Evolutionary conservation across 305 asterid genomes (phyloP), one percentile per base, ranked within the genome.

Genomic region (Andrographis paniculata): DNA sequence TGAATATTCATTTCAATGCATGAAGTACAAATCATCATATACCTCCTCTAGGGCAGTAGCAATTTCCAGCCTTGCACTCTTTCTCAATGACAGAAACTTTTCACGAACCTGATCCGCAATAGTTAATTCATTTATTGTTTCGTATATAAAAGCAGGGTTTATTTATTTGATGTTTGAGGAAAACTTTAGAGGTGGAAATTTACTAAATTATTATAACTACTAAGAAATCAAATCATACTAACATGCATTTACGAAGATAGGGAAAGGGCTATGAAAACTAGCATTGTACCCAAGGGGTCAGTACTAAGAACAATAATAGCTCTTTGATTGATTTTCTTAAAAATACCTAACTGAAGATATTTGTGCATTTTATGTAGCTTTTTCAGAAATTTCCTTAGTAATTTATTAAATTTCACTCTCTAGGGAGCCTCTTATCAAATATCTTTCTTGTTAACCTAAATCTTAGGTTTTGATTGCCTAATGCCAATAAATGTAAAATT

Each of bases 21-120:
- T 42, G 44, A 48, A 64, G 65, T 62, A 55, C 41, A 42, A 40
- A 48, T 42, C 51, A 51, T 64, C 17, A 56, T 55, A 62, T 85
- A 86, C 98, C 98, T 86, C 94, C 68, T 89, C 98, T 24, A 86
- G 57, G 61, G 89, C 73, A 57, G 61, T 63, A 45, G 84, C 88
- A 68, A 89, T 71, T 63, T 89, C 98, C 58, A 77, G 41, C 79
- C 91, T 78, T 6, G 98, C 60, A 66, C 88, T 82, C 81, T 86
- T 89, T 71, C 95, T 73, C 69, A 89, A 39, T 6, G 98, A 74
- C 50, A 89, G 61, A 69, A 78, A 89, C 79, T 83, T 86, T 47
- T 89, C 98, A 33, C 99, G 94, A 54, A 79, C 82, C 99, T 91
- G 87, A 55, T n/a, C n/a, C n/a, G n/a, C n/a, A n/a, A n/a, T n/a